Evolutionary conservation across 1,284 basidiomycete species (phyloP).

Genomic region (Fereydounia khargensis): DNA sequence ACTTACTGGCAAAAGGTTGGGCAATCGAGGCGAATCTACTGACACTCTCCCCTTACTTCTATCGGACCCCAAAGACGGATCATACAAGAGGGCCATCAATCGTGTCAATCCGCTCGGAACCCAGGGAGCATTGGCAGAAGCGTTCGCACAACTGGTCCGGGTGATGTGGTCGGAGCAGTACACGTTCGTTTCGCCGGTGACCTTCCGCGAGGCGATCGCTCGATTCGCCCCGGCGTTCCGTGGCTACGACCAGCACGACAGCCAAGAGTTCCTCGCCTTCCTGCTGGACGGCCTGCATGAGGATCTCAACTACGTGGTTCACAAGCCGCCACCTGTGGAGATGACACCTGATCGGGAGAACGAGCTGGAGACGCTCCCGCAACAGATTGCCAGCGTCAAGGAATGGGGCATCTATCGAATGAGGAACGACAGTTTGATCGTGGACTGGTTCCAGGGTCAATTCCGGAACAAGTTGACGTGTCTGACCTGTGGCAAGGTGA

Average conservation of each 20-base stretch:
- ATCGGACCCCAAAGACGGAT: constrained; percentile 60
- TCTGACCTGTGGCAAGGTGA: constrained; percentile 46
- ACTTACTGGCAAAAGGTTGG: too few species aligned
- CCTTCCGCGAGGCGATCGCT: constrained; percentile 72
- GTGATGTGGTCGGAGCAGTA: constrained; percentile 86
- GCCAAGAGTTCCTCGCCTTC: constrained; percentile 43
- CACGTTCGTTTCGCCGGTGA: constrained; percentile 76
- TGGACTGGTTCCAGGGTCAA: constrained; percentile 49
- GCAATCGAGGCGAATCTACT: too few species aligned
- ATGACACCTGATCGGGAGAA: constrained; percentile 48
- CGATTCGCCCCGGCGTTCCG: constrained; percentile 50
- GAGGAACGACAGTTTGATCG: constrained; percentile 48
- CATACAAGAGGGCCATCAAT: constrained; percentile 85
- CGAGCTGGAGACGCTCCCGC: constrained; percentile 69
- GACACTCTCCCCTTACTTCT: not conserved
- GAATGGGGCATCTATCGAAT: constrained; percentile 49
- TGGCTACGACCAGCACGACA: constrained; percentile 50
- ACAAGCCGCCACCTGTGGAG: constrained; percentile 39
- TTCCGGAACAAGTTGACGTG: constrained; percentile 55
- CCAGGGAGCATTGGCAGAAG: constrained; percentile 76
- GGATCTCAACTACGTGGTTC: constrained; percentile 40
- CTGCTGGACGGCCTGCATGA: constrained; percentile 42
- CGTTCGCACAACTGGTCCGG: constrained; percentile 78
- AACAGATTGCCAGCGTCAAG: constrained; percentile 62
- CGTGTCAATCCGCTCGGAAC: constrained; percentile 82